A percentile compares a stretch with the other conserved stretches of the same genome.
These are phyloP conservation scores for Podospora fimiseda DNA, from an alignment of 495 filamentous ascomycete species.

Conservation along the genomic window DNA sequence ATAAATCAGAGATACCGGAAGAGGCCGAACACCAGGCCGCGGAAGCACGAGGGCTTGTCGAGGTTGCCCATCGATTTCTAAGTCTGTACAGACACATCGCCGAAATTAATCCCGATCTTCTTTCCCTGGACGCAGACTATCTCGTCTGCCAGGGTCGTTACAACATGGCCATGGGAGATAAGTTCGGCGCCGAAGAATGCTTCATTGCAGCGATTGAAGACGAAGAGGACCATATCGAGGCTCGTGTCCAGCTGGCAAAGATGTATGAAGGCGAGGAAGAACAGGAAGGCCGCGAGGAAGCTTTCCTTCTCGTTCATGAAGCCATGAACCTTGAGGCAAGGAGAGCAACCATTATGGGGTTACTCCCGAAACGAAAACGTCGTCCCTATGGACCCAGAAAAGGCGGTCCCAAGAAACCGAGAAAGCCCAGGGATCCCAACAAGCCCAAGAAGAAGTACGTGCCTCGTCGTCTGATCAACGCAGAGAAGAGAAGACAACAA, in stretches of 20 bases:
- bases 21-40: constrained; percentile 35
- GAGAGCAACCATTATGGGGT: constrained; percentile 29
- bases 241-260: constrained; percentile 65
- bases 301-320: constrained; percentile 66
- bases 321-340: constrained; percentile 53
- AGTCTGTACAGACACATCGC: constrained; percentile 54
- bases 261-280: constrained; percentile 68
- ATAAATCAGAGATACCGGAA: not conserved
- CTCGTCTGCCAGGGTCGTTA: constrained; percentile 70
- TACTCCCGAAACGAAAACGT: constrained; percentile 3
- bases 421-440: constrained; percentile 17
- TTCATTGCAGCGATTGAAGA: constrained; percentile 65
- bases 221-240: constrained; percentile 60
- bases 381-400: constrained; percentile 17
- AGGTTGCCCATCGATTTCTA: constrained; percentile 48
- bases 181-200: constrained; percentile 64
- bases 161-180: constrained; percentile 54
- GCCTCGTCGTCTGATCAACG: constrained; percentile 31
- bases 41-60: constrained; percentile 50
- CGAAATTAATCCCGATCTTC: constrained; percentile 49
- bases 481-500: constrained; percentile 27
- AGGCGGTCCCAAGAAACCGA: constrained; percentile 18
- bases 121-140: constrained; percentile 50
- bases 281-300: constrained; percentile 52
- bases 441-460: constrained; percentile 24